Evolutionary conservation across 495 filamentous ascomycete genomes (phyloP).

Genomic region (Neurospora pannonica): DNA sequence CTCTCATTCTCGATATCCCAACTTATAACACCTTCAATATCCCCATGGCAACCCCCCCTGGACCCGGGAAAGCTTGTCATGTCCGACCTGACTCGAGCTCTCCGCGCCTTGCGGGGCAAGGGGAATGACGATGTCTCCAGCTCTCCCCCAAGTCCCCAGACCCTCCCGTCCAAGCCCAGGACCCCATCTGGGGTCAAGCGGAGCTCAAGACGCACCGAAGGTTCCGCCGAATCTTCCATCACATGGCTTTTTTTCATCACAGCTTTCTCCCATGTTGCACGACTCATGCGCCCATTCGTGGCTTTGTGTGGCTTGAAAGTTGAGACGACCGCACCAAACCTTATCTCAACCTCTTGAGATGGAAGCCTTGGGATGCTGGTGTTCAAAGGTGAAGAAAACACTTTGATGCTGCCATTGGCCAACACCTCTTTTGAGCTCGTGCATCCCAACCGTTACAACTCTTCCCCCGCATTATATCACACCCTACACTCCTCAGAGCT

Average conservation of each 20-base stretch:
- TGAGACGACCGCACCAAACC: neutral
- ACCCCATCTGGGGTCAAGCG: neutral
- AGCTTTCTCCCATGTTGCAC: neutral
- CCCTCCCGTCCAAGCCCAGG: neutral
- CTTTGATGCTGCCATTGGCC: neutral
- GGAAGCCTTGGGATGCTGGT: neutral
- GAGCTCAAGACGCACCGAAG: neutral
- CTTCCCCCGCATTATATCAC: neutral
- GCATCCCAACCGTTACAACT: neutral
- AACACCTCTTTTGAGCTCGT: neutral
- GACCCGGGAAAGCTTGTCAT: neutral
- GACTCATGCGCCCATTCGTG: neutral
- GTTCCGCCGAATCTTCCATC: neutral
- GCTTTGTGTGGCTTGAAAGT: neutral
- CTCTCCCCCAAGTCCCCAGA: neutral
- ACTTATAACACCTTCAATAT: neutral
- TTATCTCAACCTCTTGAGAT: neutral
- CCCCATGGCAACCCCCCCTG: neutral
- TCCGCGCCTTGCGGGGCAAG: neutral
- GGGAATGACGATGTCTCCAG: neutral
- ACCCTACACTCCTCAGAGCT: neutral
- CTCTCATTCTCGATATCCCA: neutral
- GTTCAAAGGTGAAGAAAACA: neutral
- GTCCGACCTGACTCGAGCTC: neutral
- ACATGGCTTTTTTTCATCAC: neutral